phyloP scores from a whole-genome alignment of 1,139 yeast species.

The Debaryomyces udenii region DNA sequence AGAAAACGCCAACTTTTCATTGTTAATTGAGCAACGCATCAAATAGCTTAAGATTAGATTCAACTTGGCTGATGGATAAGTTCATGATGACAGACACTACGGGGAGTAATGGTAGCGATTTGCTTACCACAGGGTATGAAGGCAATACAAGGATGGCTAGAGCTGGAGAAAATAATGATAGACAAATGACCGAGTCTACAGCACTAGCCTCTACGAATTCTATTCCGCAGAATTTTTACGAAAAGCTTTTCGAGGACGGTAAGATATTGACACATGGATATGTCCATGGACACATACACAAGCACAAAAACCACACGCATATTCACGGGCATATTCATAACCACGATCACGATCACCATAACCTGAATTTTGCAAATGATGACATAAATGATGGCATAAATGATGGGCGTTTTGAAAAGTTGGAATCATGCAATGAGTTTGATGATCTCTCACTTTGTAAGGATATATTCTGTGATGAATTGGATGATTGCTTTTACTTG shows the following conservation, averaged over 20 bases:
- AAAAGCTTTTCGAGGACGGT: constrained; percentile 12
- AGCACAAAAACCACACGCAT: constrained; percentile 63
- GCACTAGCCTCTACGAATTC: constrained; percentile 2
- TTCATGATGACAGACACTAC: too few relatives aligned
- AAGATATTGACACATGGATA: constrained; percentile 48
- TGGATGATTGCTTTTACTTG: constrained; percentile 48
- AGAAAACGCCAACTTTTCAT: too few relatives aligned
- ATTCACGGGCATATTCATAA: constrained; percentile 72
- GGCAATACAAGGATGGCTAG: not conserved
- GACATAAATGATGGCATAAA: constrained; percentile 5
- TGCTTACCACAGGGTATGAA: not conserved
- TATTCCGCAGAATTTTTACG: constrained; percentile 11
- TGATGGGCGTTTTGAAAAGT: not conserved
- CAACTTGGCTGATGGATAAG: too few relatives aligned
- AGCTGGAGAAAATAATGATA: not conserved
- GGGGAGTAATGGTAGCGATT: too few relatives aligned
- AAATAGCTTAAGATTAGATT: too few relatives aligned
- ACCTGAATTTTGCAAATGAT: not conserved
- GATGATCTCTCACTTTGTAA: constrained; percentile 41
- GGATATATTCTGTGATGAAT: constrained; percentile 47
- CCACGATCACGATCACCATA: constrained; percentile 38
- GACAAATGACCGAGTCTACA: not conserved
- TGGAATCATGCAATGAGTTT: constrained; percentile 28
- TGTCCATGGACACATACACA: constrained; percentile 72
- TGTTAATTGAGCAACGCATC: too few relatives aligned